phyloP scores from a whole-genome alignment of 2,329 filamentous ascomycete species.

The Aspergillus unguis region DNA sequence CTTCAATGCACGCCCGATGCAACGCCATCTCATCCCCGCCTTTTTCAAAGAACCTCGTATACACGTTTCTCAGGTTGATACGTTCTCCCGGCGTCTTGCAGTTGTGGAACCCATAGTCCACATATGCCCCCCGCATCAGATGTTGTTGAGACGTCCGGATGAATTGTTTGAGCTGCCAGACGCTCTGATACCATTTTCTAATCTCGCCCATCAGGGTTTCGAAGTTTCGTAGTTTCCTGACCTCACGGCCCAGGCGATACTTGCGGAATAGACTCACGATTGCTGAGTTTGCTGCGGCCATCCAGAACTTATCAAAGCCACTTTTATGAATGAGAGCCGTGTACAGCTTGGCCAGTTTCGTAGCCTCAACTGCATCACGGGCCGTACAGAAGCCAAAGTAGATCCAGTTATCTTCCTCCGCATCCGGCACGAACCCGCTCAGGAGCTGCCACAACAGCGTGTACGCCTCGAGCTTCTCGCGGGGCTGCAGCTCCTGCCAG shows the following conservation, averaged over 20 bases:
- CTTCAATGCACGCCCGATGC: neutral
- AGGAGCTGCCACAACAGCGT: neutral
- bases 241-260: neutral
- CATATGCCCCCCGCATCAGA: neutral
- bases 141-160: neutral
- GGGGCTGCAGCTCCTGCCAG: neutral
- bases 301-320: neutral
- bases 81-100: neutral
- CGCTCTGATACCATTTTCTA: neutral
- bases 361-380: neutral
- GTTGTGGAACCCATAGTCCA: neutral
- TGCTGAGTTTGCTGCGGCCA: neutral
- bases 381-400: neutral
- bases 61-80: neutral
- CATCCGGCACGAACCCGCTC: neutral
- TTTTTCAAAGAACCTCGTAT: neutral
- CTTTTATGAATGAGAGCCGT: neutral
- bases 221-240: neutral
- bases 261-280: neutral
- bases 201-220: neutral
- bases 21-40: neutral
- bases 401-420: neutral
- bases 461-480: neutral
- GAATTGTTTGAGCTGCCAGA: neutral
- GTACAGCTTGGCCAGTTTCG: neutral